Conservation (phyloP, 2,329 filamentous ascomycete species). For the Simplicillium sp. region DNA sequence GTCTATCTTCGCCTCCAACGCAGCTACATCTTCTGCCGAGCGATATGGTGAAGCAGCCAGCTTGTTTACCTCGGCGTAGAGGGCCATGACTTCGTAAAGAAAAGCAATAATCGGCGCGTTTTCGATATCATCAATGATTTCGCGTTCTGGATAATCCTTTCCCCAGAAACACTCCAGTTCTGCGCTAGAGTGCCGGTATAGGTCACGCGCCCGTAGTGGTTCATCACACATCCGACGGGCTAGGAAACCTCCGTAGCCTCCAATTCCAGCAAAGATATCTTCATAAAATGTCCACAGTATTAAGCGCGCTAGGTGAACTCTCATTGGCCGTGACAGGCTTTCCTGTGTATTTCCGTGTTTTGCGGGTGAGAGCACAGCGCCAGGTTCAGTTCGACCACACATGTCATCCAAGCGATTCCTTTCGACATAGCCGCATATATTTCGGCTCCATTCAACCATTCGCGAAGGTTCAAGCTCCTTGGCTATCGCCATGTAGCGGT, state of each 20-base stretch:
- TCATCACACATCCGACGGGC: not conserved
- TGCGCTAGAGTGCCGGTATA: constrained; percentile 1
- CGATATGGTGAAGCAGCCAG: not conserved
- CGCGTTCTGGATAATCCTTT: constrained; percentile 1
- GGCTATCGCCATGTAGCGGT: constrained; percentile 1
- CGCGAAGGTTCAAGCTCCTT: not conserved
- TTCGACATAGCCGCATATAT: not conserved
- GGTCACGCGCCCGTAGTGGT: not conserved
- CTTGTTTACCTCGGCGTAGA: not conserved
- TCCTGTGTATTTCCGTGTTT: not conserved
- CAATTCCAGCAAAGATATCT: constrained; percentile 1
- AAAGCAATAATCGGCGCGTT: constrained; percentile 2
- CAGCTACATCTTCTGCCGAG: no score
- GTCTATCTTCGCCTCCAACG: no score
- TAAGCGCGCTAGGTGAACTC: constrained; percentile 1
- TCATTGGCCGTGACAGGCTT: not conserved
- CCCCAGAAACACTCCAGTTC: constrained; percentile 3
- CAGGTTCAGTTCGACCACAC: not conserved
- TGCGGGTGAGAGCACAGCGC: no score
- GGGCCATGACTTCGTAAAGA: constrained; percentile 1
- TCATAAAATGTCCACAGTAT: constrained; percentile 4
- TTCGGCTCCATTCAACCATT: not conserved
- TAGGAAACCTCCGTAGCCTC: constrained; percentile 1
- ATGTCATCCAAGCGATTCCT: not conserved
- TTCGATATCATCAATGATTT: constrained; percentile 3